These are phyloP conservation scores for Prunus persica DNA, from an alignment of 306 rosid species.

Conservation along the genomic window Prunus_persica_NCBIv2 NC_034013.1:16321501-16322000, in stretches of 20 bases:
- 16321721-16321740: not conserved
- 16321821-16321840: not conserved
- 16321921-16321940: not conserved
- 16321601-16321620: not conserved
- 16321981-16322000: no score
- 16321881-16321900: no score
- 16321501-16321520: conserved; percentile 69
- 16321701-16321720: not conserved
- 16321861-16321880: not conserved
- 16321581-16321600: not conserved
- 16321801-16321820: not conserved
- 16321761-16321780: not conserved
- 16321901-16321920: no score
- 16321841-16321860: not conserved
- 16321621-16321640: conserved; percentile 13
- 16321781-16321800: not conserved
- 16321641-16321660: conserved; percentile 1
- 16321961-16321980: no score
- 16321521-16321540: conserved; percentile 72
- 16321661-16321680: not conserved
- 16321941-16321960: no score
- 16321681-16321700: conserved; percentile 12
- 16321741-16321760: not conserved
- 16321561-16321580: conserved; percentile 49
- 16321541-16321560: conserved; percentile 72